Conservation (phyloP, 805 yeast genomes). For the Vanderwaltozyma tropicalis region DNA sequence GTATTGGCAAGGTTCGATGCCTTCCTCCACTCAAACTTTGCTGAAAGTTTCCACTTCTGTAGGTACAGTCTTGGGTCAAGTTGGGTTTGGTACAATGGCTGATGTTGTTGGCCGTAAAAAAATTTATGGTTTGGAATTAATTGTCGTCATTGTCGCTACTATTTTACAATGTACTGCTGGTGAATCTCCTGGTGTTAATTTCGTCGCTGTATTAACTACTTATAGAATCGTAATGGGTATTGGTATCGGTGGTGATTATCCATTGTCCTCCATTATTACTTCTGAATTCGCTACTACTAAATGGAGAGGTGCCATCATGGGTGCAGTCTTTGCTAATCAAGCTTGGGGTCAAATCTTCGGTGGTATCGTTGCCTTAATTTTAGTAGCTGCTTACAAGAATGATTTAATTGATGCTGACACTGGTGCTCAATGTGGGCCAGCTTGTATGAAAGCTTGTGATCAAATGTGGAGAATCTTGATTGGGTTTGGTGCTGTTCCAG, state of each 20-base stretch:
- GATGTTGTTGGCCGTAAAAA: constrained; percentile 79
- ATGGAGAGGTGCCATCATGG: constrained; percentile 98
- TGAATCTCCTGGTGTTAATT: constrained; percentile 56
- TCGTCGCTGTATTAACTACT: constrained; percentile 63
- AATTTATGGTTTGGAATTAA: constrained; percentile 79
- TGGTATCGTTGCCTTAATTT: constrained; percentile 70
- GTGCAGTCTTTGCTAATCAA: constrained; percentile 92
- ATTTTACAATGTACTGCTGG: constrained; percentile 70
- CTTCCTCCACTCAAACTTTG: constrained; percentile 63
- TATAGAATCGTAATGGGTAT: constrained; percentile 86
- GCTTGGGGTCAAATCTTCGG: constrained; percentile 92
- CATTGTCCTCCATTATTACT: constrained; percentile 84
- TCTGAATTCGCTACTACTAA: constrained; percentile 89
- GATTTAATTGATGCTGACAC: constrained; percentile 43
- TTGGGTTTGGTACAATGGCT: constrained; percentile 73
- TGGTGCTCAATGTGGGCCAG: constrained; percentile 50
- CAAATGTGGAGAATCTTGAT: constrained; percentile 89
- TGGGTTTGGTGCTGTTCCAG: constrained; percentile 89
- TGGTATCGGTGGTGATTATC: constrained; percentile 97
- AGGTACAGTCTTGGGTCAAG: constrained; percentile 88
- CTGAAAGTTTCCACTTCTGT: constrained; percentile 85
- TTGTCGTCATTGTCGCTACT: constrained; percentile 73
- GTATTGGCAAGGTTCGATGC: constrained; percentile 55
- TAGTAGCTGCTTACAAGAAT: constrained; percentile 68
- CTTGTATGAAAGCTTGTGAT: constrained; percentile 71